phyloP scores from a whole-genome alignment of 306 rosid species.

The Potentilla sterilis region DNA sequence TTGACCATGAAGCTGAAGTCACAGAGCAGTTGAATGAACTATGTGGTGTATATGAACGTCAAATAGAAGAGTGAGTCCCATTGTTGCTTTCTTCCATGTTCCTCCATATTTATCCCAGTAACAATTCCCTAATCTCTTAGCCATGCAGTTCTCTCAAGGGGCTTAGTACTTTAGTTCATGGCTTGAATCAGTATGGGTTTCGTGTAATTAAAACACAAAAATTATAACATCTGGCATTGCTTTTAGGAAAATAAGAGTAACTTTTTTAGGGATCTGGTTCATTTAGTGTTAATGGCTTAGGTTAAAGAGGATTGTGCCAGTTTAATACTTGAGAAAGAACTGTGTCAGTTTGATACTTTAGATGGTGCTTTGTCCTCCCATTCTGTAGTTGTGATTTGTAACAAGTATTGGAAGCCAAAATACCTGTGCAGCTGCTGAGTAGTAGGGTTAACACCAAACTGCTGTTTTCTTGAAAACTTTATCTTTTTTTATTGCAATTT shows the following conservation, averaged over 20 bases:
- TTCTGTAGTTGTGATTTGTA: no score
- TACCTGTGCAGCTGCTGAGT: no score
- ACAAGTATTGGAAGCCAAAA: no score
- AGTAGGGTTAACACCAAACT: no score
- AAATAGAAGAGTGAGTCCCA: constrained; percentile 68
- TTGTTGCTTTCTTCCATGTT: neutral
- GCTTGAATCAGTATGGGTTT: neutral
- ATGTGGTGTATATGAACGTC: constrained; percentile 77
- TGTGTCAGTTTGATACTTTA: no score
- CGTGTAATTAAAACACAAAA: neutral
- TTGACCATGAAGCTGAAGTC: constrained; percentile 58
- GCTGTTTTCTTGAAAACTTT: no score
- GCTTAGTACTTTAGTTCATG: neutral
- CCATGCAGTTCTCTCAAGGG: neutral
- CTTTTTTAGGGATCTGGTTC: no score
- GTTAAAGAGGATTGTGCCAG: no score
- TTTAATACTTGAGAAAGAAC: no score
- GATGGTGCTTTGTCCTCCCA: no score
- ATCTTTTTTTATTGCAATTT: no score
- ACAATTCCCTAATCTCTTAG: neutral
- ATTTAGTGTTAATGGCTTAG: no score
- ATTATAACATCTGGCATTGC: neutral
- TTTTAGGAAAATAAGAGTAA: neutral
- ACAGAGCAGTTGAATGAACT: constrained; percentile 56
- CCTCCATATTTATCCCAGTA: neutral